A percentile compares a stretch with the other conserved stretches of the same genome.
phyloP scores from a whole-genome alignment of 2,329 filamentous ascomycete genomes.

The Xylaria sp. region DNA sequence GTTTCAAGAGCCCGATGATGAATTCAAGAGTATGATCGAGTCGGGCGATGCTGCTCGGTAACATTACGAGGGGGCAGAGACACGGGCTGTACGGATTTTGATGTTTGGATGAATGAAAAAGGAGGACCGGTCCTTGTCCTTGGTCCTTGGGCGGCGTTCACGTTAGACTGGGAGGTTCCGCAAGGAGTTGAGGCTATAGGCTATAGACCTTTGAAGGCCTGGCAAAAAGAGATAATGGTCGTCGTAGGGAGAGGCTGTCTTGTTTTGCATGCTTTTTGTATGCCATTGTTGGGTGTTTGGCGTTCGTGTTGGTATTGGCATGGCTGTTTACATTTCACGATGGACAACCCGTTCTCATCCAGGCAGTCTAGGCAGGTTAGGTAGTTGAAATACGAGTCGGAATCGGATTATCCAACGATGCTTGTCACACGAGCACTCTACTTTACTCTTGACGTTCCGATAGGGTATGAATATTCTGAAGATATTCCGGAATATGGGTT shows the following conservation, averaged over 20 bases:
- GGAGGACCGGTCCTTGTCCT: not conserved
- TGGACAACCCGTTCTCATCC: not conserved
- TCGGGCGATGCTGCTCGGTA: slow-evolving; percentile 28
- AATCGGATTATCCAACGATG: not conserved
- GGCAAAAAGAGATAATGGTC: not conserved
- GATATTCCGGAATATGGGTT: no score
- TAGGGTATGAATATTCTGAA: not conserved
- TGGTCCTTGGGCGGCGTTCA: not conserved
- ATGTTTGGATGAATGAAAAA: not conserved
- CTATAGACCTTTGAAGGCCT: not conserved
- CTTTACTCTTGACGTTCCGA: not conserved
- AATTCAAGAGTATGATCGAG: slow-evolving; percentile 39
- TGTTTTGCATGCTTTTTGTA: no score
- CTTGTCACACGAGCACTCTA: not conserved
- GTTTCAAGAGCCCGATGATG: slow-evolving; percentile 41
- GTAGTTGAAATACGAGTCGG: not conserved
- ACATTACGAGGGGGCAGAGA: not conserved
- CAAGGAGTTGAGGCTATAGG: not conserved
- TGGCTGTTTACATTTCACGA: no score
- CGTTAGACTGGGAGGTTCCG: not conserved
- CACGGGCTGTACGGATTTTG: slow-evolving; percentile 6
- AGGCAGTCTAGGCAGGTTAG: not conserved
- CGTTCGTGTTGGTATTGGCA: no score
- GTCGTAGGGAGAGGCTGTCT: no score
- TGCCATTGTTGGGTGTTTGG: no score